Percentiles rank a stretch among this genome's conserved stretches.
phyloP scores from a whole-genome alignment of 331 rosid species.

The Saraca asoca region DNA sequence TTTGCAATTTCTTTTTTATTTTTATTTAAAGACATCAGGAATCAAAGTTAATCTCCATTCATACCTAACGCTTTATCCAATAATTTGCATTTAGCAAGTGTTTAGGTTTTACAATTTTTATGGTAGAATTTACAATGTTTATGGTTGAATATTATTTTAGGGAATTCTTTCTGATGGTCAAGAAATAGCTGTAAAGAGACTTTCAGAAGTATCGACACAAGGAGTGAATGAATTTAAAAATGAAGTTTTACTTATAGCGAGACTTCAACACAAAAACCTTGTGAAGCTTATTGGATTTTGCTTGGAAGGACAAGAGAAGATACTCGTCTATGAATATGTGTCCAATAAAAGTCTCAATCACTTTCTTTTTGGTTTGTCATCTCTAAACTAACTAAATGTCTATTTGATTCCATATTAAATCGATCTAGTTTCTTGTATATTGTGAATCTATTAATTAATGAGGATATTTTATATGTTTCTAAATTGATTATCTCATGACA shows the following conservation, averaged over 20 bases:
- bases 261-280: conserved; percentile 62
- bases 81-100: too few species aligned
- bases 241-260: conserved; percentile 50
- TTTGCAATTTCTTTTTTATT: too few species aligned
- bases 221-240: conserved; percentile 53
- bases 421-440: too few species aligned
- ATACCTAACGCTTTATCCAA: too few species aligned
- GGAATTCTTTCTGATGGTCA: conserved; percentile 40
- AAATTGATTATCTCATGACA: neutral
- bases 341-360: conserved; percentile 56
- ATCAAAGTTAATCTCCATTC: too few species aligned
- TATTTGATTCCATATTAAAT: too few species aligned
- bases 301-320: conserved; percentile 52
- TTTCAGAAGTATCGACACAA: conserved; percentile 47
- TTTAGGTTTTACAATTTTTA: too few species aligned
- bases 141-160: conserved; percentile 10
- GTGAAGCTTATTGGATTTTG: conserved; percentile 54
- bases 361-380: conserved; percentile 48
- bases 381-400: conserved; percentile 13
- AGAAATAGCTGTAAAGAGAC: conserved; percentile 59
- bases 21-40: too few species aligned
- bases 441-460: too few species aligned
- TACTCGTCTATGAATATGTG: conserved; percentile 55
- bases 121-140: too few species aligned
- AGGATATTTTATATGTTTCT: neutral